A percentile compares a stretch with the other conserved stretches of the same genome.
These are phyloP conservation scores for Bonia amplexicaulis DNA, from an alignment of 176 grass and related monocot species.

Conservation along the genomic window DNA sequence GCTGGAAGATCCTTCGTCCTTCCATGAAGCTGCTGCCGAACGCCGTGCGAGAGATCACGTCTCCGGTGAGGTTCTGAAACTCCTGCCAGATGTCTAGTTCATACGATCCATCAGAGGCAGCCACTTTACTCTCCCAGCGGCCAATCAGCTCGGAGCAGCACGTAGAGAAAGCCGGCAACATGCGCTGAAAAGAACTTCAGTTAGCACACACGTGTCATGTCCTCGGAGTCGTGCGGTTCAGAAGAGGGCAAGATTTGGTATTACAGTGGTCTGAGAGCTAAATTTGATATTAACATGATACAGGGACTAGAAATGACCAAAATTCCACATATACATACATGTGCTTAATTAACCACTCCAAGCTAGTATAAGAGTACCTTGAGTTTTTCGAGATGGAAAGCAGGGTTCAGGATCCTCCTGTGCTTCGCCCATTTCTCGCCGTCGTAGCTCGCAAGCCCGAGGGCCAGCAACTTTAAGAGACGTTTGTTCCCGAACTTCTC, in stretches of 20 bases:
- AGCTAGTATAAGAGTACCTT: constrained; percentile 8
- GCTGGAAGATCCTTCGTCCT: constrained; percentile 65
- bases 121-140: constrained; percentile 37
- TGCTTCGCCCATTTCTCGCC: constrained; percentile 65
- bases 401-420: constrained; percentile 60
- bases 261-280: too few species aligned
- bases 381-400: constrained; percentile 67
- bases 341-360: neutral
- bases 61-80: constrained; percentile 60
- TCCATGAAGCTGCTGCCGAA: constrained; percentile 73
- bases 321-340: neutral
- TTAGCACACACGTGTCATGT: neutral
- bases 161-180: constrained; percentile 49
- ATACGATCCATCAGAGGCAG: neutral
- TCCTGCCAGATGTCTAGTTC: constrained; percentile 63
- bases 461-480: constrained; percentile 11
- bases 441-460: constrained; percentile 21
- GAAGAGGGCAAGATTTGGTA: too few species aligned
- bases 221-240: too few species aligned
- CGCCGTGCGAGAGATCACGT: constrained; percentile 68
- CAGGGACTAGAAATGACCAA: too few species aligned
- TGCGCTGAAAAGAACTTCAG: constrained; percentile 22
- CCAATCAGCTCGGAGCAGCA: constrained; percentile 49
- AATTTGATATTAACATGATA: too few species aligned
- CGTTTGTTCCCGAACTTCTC: constrained; percentile 14